Percentiles rank a stretch among this genome's conserved stretches.
Conservation (phyloP, 2,329 filamentous ascomycete species). For the Phyllosticta ampelicida region DNA sequence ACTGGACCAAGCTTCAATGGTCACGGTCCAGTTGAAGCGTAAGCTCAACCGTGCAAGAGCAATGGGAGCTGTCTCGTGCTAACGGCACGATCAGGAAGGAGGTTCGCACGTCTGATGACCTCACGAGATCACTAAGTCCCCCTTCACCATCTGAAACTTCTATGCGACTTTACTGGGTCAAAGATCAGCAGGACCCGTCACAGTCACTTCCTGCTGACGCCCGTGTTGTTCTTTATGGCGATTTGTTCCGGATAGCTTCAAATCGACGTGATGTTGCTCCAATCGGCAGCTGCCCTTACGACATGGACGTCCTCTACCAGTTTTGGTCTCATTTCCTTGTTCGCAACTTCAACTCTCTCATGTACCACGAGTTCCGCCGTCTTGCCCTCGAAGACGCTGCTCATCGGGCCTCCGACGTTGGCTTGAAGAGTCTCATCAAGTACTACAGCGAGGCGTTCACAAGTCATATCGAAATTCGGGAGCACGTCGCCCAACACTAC, state of each 20-base stretch:
- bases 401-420: constrained; percentile 41
- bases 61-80: constrained; percentile 15
- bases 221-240: constrained; percentile 38
- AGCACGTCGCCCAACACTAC: constrained; percentile 45
- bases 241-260: constrained; percentile 40
- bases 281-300: constrained; percentile 38
- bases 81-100: constrained; percentile 16
- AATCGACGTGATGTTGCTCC: constrained; percentile 36
- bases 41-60: constrained; percentile 14
- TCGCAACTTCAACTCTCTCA: constrained; percentile 60
- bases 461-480: constrained; percentile 40
- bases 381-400: constrained; percentile 54
- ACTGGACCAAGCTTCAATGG: constrained; percentile 26
- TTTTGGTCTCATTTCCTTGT: constrained; percentile 67
- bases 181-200: constrained; percentile 35
- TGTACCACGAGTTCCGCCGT: constrained; percentile 65
- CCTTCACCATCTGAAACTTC: constrained; percentile 12
- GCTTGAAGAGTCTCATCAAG: constrained; percentile 51
- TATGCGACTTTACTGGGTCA: constrained; percentile 38
- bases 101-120: constrained; percentile 7
- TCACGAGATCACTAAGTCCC: constrained; percentile 16
- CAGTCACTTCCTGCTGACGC: constrained; percentile 33
- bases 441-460: constrained; percentile 52
- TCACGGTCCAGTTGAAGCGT: constrained; percentile 21
- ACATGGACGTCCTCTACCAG: constrained; percentile 58